Conservation (phyloP, 2,329 filamentous ascomycete species). For the Talaromyces sp. region DNA sequence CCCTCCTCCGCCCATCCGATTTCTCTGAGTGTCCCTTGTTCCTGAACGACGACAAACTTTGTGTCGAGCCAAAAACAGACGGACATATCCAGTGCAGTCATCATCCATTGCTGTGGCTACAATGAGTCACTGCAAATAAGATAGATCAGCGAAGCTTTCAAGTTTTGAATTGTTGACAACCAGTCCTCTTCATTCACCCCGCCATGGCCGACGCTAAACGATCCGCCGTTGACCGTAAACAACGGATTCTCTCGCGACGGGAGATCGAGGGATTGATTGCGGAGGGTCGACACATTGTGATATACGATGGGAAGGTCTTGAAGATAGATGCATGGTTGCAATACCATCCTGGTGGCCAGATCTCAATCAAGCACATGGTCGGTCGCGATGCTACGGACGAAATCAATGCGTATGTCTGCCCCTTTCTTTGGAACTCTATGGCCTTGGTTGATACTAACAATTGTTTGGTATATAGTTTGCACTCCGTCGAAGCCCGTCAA, state of each 20-base stretch:
- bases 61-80: background rate
- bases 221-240: conserved; percentile 36
- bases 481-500: conserved; percentile 71
- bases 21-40: background rate
- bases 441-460: conserved; percentile 20
- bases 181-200: background rate
- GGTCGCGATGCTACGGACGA: conserved; percentile 93
- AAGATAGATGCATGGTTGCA: conserved; percentile 85
- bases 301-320: conserved; percentile 75
- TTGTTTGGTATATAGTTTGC: conserved; percentile 52
- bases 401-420: conserved; percentile 69
- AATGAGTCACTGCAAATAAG: background rate
- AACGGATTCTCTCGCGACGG: conserved; percentile 54
- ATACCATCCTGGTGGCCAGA: conserved; percentile 89
- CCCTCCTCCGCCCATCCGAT: background rate
- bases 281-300: conserved; percentile 72
- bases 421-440: background rate
- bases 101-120: background rate
- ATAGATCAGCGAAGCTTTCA: background rate
- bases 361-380: conserved; percentile 88
- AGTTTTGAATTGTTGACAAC: background rate
- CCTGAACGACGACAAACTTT: background rate
- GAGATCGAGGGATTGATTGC: conserved; percentile 81
- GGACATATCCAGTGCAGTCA: background rate
- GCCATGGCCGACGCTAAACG: conserved; percentile 7